A percentile compares a stretch with the other conserved stretches of the same genome.
These are phyloP conservation scores for Penicillium tannophilum DNA, from an alignment of 495 filamentous ascomycete genomes.

Conservation along the genomic window DNA sequence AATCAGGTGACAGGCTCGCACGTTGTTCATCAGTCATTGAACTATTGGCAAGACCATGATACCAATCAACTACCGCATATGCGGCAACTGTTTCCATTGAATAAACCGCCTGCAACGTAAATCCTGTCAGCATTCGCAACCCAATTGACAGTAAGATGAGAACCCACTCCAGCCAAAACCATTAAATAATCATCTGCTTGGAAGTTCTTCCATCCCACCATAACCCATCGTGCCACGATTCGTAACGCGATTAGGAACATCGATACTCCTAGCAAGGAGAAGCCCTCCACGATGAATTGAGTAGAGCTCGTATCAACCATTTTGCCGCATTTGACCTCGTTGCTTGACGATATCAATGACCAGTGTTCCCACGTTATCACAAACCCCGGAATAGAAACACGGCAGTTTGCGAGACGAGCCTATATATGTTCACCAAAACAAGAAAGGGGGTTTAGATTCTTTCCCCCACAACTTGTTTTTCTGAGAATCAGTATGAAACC, in stretches of 20 bases:
- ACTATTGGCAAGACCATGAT: slow-evolving; percentile 52
- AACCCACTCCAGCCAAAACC: slow-evolving; percentile 39
- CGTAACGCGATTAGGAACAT: not conserved
- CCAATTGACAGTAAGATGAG: not conserved
- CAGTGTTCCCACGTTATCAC: not conserved
- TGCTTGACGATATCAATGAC: not conserved
- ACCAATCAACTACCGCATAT: slow-evolving; percentile 35
- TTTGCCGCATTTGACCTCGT: not conserved
- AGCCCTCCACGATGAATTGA: not conserved
- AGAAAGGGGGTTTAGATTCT: not conserved
- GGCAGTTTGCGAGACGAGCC: not conserved
- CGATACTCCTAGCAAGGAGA: not conserved
- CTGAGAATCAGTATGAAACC: not conserved
- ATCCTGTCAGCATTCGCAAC: slow-evolving; percentile 11
- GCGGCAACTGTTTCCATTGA: slow-evolving; percentile 38
- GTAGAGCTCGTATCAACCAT: not conserved
- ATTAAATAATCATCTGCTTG: slow-evolving; percentile 57
- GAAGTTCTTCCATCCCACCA: slow-evolving; percentile 44
- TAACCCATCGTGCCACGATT: slow-evolving; percentile 34
- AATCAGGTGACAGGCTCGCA: slow-evolving; percentile 33
- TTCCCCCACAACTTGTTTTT: not conserved
- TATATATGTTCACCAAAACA: not conserved
- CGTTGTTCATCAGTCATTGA: slow-evolving; percentile 50
- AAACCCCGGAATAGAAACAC: not conserved
- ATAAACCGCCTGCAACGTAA: slow-evolving; percentile 33